Conservation (phyloP, 2,329 filamentous ascomycete species). For the Myriosclerotinia curreyana region DNA sequence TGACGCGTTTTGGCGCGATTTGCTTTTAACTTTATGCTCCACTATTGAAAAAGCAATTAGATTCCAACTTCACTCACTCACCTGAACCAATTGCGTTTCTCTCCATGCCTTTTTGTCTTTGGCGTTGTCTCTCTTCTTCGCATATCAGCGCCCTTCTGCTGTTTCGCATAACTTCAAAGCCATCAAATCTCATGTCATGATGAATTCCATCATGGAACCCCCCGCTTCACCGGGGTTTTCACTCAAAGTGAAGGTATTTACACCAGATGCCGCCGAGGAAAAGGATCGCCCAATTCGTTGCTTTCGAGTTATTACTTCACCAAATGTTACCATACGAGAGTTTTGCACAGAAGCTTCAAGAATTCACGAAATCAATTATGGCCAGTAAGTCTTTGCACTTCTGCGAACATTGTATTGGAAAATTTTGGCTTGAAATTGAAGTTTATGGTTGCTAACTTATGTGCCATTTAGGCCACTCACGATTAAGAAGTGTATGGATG, state of each 20-base stretch:
- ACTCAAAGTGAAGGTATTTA: conserved; percentile 37
- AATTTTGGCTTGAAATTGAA: not conserved
- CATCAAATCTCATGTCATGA: not conserved
- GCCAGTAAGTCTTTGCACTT: conserved; percentile 30
- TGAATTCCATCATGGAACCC: conserved; percentile 32
- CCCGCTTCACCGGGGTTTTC: conserved; percentile 34
- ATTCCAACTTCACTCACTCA: not conserved
- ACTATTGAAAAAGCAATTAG: conserved; percentile 16
- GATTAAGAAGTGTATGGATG: conserved; percentile 39
- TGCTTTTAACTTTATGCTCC: conserved; percentile 1
- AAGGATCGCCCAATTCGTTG: conserved; percentile 34
- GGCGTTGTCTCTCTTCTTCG: conserved; percentile 7
- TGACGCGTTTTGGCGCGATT: conserved; percentile 15
- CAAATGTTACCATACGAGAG: conserved; percentile 36
- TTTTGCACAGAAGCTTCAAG: conserved; percentile 37
- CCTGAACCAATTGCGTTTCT: conserved; percentile 4
- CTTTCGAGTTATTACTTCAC: conserved; percentile 36
- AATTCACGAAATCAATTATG: conserved; percentile 38
- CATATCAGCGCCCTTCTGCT: conserved; percentile 2
- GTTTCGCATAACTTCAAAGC: conserved; percentile 6
- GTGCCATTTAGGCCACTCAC: conserved; percentile 31
- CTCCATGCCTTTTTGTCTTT: conserved; percentile 15
- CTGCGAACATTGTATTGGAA: not conserved
- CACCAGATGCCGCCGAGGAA: conserved; percentile 27
- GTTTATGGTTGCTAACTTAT: not conserved